phyloP scores from a whole-genome alignment of 2,329 filamentous ascomycete species.

The Botryotinia convoluta region DNA sequence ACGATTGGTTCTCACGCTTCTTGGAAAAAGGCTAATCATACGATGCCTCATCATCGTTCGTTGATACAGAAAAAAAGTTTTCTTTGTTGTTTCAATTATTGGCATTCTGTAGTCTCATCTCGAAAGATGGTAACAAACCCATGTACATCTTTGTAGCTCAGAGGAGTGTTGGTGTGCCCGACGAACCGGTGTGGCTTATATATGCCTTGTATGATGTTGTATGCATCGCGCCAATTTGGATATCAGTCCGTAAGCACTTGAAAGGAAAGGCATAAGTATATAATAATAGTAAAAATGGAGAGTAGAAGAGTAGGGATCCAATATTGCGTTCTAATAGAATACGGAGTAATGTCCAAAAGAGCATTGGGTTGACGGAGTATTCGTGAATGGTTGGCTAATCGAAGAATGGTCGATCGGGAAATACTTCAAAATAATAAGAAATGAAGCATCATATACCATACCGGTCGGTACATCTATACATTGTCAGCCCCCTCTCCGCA shows the following conservation, averaged over 20 bases:
- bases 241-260: not conserved
- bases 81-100: not conserved
- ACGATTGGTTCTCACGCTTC: not conserved
- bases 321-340: not conserved
- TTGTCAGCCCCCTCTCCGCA: conserved; percentile 15
- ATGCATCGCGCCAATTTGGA: conserved; percentile 14
- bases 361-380: not conserved
- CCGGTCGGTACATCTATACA: not conserved
- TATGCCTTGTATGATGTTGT: not conserved
- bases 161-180: conserved; percentile 1
- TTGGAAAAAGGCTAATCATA: not conserved
- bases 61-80: not conserved
- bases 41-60: conserved; percentile 7
- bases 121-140: not conserved
- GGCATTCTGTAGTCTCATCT: not conserved
- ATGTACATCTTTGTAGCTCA: conserved; percentile 1
- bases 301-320: not conserved
- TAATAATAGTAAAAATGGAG: not conserved
- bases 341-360: conserved; percentile 4
- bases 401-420: conserved; percentile 9
- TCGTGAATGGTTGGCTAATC: not conserved
- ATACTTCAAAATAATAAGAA: not conserved
- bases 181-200: conserved; percentile 13
- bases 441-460: not conserved
- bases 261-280: not conserved